A percentile compares a stretch with the other conserved stretches of the same genome.
phyloP scores from a whole-genome alignment of 306 rosid genomes.

The Dalbergia oliveri region DNA sequence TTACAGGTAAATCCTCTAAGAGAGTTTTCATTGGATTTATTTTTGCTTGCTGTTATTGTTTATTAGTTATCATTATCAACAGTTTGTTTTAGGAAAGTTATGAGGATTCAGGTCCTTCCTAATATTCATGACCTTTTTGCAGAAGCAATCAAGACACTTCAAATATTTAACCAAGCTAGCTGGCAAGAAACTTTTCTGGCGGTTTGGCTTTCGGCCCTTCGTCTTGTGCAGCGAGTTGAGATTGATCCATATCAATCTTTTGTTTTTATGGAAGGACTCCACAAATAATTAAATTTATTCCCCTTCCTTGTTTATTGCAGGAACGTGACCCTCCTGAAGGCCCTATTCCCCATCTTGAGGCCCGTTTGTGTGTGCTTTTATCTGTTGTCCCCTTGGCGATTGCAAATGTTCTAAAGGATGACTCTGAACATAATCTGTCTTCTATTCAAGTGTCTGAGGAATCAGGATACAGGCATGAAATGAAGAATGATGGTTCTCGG shows the following conservation, averaged over 20 bases:
- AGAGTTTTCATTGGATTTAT: constrained; percentile 39
- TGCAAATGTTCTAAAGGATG: constrained; percentile 63
- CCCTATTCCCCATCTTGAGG: constrained; percentile 79
- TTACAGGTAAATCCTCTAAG: constrained; percentile 59
- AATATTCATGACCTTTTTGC: constrained; percentile 60
- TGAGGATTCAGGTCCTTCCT: constrained; percentile 37
- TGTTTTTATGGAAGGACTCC: constrained; percentile 36
- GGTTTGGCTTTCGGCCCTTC: constrained; percentile 90
- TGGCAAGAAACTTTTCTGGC: constrained; percentile 90
- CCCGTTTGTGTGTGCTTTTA: constrained; percentile 75
- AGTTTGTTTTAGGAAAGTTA: constrained; percentile 37
- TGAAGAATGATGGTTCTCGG: constrained; percentile 51
- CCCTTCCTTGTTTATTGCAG: constrained; percentile 53
- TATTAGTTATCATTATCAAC: constrained; percentile 29
- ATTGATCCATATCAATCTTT: constrained; percentile 48
- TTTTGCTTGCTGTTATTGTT: constrained; percentile 26
- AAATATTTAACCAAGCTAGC: constrained; percentile 76
- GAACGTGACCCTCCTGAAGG: constrained; percentile 91
- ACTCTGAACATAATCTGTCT: constrained; percentile 44
- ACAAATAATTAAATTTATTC: constrained; percentile 39
- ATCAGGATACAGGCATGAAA: constrained; percentile 49
- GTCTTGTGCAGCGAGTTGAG: constrained; percentile 92
- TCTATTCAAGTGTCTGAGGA: constrained; percentile 44
- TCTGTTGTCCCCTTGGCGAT: constrained; percentile 78
- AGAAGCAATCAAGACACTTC: constrained; percentile 71